These are phyloP conservation scores for Linum usitatissimum DNA, from an alignment of 345 rosid genomes.

Conservation along the genomic window DNA sequence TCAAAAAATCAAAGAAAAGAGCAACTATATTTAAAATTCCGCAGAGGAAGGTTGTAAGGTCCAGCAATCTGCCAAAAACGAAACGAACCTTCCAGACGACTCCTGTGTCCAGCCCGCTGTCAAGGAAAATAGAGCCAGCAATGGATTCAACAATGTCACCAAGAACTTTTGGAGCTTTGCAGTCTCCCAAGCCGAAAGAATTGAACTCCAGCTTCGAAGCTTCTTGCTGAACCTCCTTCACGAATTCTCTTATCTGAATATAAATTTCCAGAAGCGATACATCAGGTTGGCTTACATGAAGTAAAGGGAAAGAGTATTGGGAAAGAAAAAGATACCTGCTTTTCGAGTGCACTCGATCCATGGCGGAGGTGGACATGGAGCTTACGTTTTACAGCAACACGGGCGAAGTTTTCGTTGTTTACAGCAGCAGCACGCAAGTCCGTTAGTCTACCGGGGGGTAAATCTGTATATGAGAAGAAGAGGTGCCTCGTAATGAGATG, in stretches of 20 bases:
- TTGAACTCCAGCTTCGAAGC: conserved; percentile 78
- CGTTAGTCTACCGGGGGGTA: conserved; percentile 95
- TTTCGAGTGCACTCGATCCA: conserved; percentile 95
- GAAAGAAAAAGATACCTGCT: conserved; percentile 51
- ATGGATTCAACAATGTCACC: conserved; percentile 95
- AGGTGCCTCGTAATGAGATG: conserved; percentile 85
- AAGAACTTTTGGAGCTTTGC: conserved; percentile 98
- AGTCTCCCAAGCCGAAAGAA: conserved; percentile 95
- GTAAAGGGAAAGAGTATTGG: conserved; percentile 2
- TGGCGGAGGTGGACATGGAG: conserved; percentile 86
- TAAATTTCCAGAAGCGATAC: conserved; percentile 3
- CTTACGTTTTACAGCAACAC: conserved; percentile 90
- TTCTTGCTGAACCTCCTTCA: conserved; percentile 73
- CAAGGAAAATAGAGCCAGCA: conserved; percentile 96
- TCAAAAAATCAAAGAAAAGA: background rate
- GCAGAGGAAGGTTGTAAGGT: background rate
- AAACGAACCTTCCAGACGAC: conserved; percentile 82
- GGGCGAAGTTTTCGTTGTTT: conserved; percentile 95
- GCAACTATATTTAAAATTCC: conserved; percentile 3
- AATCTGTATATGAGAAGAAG: conserved; percentile 80
- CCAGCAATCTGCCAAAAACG: too few species aligned
- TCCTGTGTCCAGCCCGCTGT: conserved; percentile 59
- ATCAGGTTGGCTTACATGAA: conserved; percentile 10
- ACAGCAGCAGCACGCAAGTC: conserved; percentile 99
- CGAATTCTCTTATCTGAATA: conserved; percentile 82